phyloP scores from a whole-genome alignment of 805 yeast species.

The Metschnikowia cubensis region DNA sequence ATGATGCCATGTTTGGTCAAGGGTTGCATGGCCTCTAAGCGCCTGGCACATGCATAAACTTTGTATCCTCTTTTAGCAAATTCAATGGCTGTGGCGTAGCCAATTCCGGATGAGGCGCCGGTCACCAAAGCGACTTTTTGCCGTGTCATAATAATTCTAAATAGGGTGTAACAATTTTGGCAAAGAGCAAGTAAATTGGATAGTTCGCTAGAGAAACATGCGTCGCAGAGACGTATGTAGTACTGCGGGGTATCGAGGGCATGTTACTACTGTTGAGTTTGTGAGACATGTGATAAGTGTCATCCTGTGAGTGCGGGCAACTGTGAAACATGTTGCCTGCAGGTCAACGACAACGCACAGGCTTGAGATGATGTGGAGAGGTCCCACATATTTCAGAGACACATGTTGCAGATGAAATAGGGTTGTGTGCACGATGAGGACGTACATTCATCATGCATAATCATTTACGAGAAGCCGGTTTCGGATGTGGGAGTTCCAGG shows the following conservation, averaged over 20 bases:
- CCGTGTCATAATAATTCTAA: constrained; percentile 7
- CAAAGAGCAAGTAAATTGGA: background rate
- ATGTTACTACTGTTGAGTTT: too few species aligned
- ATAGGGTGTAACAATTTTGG: background rate
- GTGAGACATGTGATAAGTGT: too few species aligned
- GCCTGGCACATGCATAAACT: constrained; percentile 74
- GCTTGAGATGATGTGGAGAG: too few species aligned
- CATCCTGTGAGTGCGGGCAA: too few species aligned
- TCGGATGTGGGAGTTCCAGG: too few species aligned
- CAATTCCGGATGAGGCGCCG: constrained; percentile 61
- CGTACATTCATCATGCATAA: too few species aligned
- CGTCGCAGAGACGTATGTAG: background rate
- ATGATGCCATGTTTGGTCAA: constrained; percentile 44
- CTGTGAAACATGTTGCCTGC: too few species aligned
- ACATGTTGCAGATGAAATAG: too few species aligned
- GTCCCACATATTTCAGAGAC: too few species aligned
- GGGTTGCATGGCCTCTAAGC: constrained; percentile 56
- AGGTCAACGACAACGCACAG: too few species aligned
- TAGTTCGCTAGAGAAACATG: background rate
- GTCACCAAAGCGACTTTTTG: constrained; percentile 50
- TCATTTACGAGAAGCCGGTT: too few species aligned
- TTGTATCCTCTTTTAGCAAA: constrained; percentile 48
- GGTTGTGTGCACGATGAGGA: too few species aligned
- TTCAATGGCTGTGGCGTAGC: constrained; percentile 44
- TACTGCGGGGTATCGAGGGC: background rate